A percentile compares a stretch with the other conserved stretches of the same genome.
Evolutionary conservation across 495 filamentous ascomycete genomes (phyloP).

Genomic region (Cudoniella acicularis): DNA sequence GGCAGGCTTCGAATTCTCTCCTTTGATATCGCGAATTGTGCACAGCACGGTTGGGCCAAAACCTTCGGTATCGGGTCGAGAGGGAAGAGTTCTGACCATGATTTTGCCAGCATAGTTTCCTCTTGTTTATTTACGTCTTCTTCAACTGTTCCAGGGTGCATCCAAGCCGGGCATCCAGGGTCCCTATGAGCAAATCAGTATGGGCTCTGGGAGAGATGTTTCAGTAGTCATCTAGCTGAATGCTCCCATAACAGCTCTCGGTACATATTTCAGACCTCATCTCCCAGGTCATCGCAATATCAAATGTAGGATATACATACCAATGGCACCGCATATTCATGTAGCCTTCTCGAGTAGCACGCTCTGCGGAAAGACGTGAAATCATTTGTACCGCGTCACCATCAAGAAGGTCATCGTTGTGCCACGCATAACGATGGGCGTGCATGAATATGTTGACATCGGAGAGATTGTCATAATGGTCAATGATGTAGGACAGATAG

Average conservation of each 20-base stretch:
- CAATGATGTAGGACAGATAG: conserved; percentile 62
- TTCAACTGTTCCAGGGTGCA: conserved; percentile 32
- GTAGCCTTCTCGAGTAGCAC: conserved; percentile 55
- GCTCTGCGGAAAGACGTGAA: conserved; percentile 46
- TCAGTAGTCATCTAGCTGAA: too few relatives aligned
- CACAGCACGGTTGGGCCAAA: conserved; percentile 53
- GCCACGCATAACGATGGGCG: conserved; percentile 60
- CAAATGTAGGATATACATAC: not conserved
- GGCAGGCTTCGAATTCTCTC: conserved; percentile 42
- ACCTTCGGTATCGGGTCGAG: conserved; percentile 44
- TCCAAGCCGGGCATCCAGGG: conserved; percentile 63
- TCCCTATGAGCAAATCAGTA: conserved; percentile 34
- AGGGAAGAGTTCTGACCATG: conserved; percentile 56
- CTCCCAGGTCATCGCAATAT: too few relatives aligned
- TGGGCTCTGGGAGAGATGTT: not conserved
- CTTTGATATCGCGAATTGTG: conserved; percentile 55
- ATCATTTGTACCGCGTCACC: conserved; percentile 49
- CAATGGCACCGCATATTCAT: conserved; percentile 58
- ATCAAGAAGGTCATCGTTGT: conserved; percentile 54
- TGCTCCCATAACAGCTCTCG: too few relatives aligned
- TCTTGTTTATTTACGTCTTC: conserved; percentile 29
- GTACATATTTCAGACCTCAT: too few relatives aligned
- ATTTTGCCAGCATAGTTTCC: conserved; percentile 30
- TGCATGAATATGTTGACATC: conserved; percentile 59
- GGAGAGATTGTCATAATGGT: conserved; percentile 58